Evolutionary conservation across 345 rosid species (phyloP).

Genomic region (Cochlearia excelsa): DNA sequence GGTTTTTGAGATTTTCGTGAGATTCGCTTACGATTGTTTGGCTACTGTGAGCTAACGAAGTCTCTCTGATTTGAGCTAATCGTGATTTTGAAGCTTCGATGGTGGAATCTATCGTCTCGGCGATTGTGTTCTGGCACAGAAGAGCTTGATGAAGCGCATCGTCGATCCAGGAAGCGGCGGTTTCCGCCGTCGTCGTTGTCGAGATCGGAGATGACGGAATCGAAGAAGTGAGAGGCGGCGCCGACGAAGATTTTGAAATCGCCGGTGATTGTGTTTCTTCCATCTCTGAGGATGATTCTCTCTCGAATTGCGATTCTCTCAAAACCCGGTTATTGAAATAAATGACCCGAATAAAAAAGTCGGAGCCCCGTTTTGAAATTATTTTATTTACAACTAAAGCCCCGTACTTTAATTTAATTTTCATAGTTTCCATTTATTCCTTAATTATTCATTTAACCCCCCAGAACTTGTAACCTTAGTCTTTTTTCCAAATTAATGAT

Average conservation of each 20-base stretch:
- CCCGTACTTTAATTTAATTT: background rate
- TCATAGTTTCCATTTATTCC: background rate
- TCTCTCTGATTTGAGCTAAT: slow-evolving; percentile 53
- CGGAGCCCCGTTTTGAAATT: slow-evolving; percentile 20
- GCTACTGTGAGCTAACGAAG: slow-evolving; percentile 58
- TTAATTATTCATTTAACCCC: background rate
- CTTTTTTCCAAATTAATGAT: too few species aligned
- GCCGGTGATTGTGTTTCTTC: slow-evolving; percentile 14
- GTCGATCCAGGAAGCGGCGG: slow-evolving; percentile 67
- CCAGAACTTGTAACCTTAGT: too few species aligned
- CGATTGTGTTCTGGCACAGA: slow-evolving; percentile 49
- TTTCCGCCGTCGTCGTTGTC: slow-evolving; percentile 46
- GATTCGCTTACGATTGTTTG: slow-evolving; percentile 53
- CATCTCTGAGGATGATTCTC: slow-evolving; percentile 48
- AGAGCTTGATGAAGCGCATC: slow-evolving; percentile 59
- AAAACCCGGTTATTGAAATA: slow-evolving; percentile 6
- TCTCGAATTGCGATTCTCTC: slow-evolving; percentile 41
- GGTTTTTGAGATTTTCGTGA: background rate
- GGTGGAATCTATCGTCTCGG: slow-evolving; percentile 48
- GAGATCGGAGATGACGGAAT: slow-evolving; percentile 25
- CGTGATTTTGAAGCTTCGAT: slow-evolving; percentile 53
- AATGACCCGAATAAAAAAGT: slow-evolving; percentile 28
- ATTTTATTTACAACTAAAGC: background rate
- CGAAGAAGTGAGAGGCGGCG: slow-evolving; percentile 20
- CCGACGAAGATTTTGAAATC: slow-evolving; percentile 16